phyloP scores from a whole-genome alignment of 1,139 yeast species.

The Yamadazyma dushanensis region DNA sequence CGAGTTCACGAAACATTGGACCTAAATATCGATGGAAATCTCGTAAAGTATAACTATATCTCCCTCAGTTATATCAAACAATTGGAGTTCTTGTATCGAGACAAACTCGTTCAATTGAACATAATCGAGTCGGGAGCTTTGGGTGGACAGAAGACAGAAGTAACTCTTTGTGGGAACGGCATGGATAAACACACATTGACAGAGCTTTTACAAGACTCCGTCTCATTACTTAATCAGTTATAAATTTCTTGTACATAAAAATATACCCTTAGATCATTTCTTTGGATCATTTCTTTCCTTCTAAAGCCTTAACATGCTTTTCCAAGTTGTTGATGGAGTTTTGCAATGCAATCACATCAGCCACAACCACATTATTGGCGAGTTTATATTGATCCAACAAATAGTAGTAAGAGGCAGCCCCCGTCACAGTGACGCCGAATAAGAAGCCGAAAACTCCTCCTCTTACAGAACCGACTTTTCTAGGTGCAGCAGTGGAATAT shows the following conservation, averaged over 20 bases:
- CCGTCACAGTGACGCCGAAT: slow-evolving; percentile 72
- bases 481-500: slow-evolving; percentile 29
- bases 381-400: slow-evolving; percentile 74
- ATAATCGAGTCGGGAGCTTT: slow-evolving; percentile 57
- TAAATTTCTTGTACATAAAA: slow-evolving; percentile 9
- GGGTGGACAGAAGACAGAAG: slow-evolving; percentile 54
- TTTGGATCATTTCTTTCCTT: slow-evolving; percentile 30
- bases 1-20: slow-evolving; percentile 39
- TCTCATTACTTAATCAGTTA: slow-evolving; percentile 23
- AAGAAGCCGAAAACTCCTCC: slow-evolving; percentile 77
- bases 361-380: slow-evolving; percentile 69
- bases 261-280: background rate
- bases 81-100: slow-evolving; percentile 37
- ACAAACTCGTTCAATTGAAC: slow-evolving; percentile 42
- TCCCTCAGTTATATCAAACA: slow-evolving; percentile 44
- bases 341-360: slow-evolving; percentile 73
- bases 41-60: slow-evolving; percentile 44
- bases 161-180: slow-evolving; percentile 44
- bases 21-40: slow-evolving; percentile 34
- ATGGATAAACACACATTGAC: slow-evolving; percentile 24
- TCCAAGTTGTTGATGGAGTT: slow-evolving; percentile 68
- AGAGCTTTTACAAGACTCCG: slow-evolving; percentile 28
- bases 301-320: slow-evolving; percentile 58
- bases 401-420: slow-evolving; percentile 75
- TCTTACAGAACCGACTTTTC: slow-evolving; percentile 58